Base-by-base conservation (phyloP, 345 rosid genomes). In the Hibiscus trionum region DNA sequence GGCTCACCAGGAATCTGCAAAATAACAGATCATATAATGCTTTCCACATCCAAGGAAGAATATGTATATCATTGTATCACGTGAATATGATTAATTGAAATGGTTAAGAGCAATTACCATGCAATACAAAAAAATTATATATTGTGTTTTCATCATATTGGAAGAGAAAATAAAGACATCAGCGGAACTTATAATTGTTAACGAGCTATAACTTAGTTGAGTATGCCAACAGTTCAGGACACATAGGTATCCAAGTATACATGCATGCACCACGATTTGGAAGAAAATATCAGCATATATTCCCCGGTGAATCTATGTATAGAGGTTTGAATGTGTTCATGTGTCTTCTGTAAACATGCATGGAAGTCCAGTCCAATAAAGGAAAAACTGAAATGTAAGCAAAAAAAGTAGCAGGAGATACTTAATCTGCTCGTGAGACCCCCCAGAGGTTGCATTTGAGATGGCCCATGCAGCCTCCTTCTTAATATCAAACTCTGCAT, bases 401-500 rank as follows among this genome's bases (percentile, higher is more conserved):
- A 33, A 33, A 29, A 29, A 35, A 58, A 2, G 37, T 35, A 50
- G 26, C 15, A 66, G 50, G 19, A 77, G 84, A 1, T 82, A 91
- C 97, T 89, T 86, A 80, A 88, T 91, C 82, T 91, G 97, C 72
- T 86, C 91, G 66, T 85, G 95, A 66, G 91, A 81, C 56, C 97
- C 95, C 72, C 97, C 95, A 39, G 97, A 91, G 49, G 95, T 91
- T 78, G 95, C 93, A 77, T 89, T 91, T 39, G 97, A 91, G 67
- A 91, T 85, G 15, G 92, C 91, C 97, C 97, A 88, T 2, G 97
- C 93, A 71, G 92, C 93, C 86, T 91, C 97, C 77, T 91, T 88
- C 84, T 91, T 91, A 63, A 89, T 87, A 72, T 91, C 95, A 72
- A 91, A 89, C 82, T 91, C 97, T 0, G 95, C 90, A 78, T 77